Base-by-base conservation (phyloP, 2,329 filamentous ascomycete genomes). In the Aurifilum marmelostoma region DNA sequence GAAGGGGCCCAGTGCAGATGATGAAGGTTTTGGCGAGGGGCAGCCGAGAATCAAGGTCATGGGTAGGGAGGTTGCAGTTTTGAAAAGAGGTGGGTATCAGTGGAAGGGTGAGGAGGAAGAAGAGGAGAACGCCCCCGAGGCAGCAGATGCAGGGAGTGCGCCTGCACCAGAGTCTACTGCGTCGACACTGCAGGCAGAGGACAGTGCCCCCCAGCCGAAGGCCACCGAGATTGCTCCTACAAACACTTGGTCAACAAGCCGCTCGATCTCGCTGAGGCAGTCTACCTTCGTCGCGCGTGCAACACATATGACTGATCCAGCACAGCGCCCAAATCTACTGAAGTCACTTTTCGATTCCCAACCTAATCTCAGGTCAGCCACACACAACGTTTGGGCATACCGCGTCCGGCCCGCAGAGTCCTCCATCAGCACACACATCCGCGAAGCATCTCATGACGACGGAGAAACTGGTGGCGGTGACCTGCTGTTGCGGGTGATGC, bases 81-180 rank as follows among this genome's bases (percentile, higher is more conserved):
- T 97, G 74, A 94, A 93, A 78, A 83, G 93, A 73, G 89, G 91
- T 77, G 92, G 91, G 1, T 96, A 96, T 76, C 83, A 87, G 69
- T 88, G 86, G 83, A 80, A 80, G 54, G 81, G 81, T 18, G 82
- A 83, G 5, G 79, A 81, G 68, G 71, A 72, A 56, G 67, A 72
- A 54, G 67, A 61, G 34, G 63, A 66, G 66, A 56, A 29, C 47
- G 11, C 21, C 39, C 67, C 43, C 18, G 43, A 69, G 64, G 60
- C 65, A 63, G 65, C 60, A 66, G 68, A 3, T 47, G 63, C 68
- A 21, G 72, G 50, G 67, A 41, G 7, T 41, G 56, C 37, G 39
- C 70, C 63, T 65, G 50, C 29, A 34, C 29, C 18, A 12, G 71
- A 67, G 54, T 70, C 67, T 8, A 71, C 67, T 63, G 72, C 41